phyloP scores from a whole-genome alignment of 768 basidiomycete species.

The Mycena vulgaris region DNA sequence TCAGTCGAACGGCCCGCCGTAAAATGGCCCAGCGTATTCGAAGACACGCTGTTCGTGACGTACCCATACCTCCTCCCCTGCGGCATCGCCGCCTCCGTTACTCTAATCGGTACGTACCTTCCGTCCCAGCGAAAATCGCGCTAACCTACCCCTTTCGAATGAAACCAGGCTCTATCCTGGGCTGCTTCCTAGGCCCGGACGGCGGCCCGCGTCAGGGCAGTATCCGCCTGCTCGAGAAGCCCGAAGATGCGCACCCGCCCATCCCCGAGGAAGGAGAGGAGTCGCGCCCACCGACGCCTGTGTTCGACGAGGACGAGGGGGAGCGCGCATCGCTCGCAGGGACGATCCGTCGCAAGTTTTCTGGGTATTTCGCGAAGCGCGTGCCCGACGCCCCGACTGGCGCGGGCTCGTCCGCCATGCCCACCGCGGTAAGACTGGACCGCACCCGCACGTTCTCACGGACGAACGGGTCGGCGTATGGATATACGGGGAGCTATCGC shows the following conservation, averaged over 20 bases:
- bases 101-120: constrained; percentile 70
- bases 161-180: constrained; percentile 82
- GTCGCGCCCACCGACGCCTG: constrained; percentile 59
- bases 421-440: constrained; percentile 62
- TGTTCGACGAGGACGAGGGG: constrained; percentile 60
- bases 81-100: constrained; percentile 81
- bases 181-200: constrained; percentile 91
- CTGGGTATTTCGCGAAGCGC: constrained; percentile 71
- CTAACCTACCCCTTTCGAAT: not conserved
- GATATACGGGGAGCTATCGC: constrained; percentile 74
- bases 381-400: constrained; percentile 57
- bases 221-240: constrained; percentile 90
- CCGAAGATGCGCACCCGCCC: constrained; percentile 53
- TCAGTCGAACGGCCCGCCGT: constrained; percentile 86
- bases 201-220: constrained; percentile 91
- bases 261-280: constrained; percentile 76
- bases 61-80: constrained; percentile 96
- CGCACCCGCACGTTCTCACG: constrained; percentile 67
- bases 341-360: constrained; percentile 65
- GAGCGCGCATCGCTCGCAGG: constrained; percentile 56
- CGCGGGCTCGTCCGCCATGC: constrained; percentile 50
- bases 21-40: constrained; percentile 89
- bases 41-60: constrained; percentile 73
- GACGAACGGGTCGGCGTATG: constrained; percentile 85
- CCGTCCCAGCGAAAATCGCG: constrained; percentile 21